phyloP scores from a whole-genome alignment of 208 protist genomes.

The Acanthamoeba divionensis region DNA sequence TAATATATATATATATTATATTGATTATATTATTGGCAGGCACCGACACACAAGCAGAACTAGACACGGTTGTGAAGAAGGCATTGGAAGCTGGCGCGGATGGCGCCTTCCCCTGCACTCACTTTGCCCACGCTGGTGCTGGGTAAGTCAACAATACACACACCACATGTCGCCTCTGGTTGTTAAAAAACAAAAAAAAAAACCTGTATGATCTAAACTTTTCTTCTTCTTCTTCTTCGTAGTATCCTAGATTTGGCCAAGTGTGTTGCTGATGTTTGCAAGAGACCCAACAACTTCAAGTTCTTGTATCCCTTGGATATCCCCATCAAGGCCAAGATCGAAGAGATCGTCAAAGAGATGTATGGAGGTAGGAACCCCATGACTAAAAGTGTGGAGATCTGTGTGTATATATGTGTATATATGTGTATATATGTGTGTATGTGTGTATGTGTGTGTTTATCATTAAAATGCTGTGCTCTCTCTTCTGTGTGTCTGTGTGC shows the following conservation, averaged over 20 bases:
- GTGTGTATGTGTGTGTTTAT: neutral
- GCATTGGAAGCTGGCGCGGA: conserved; percentile 85
- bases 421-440: too few relatives aligned
- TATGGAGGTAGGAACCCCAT: conserved; percentile 85
- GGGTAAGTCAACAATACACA: neutral
- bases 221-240: neutral
- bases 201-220: too few relatives aligned
- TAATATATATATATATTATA: neutral
- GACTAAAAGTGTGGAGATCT: too few relatives aligned
- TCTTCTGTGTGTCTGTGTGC: neutral
- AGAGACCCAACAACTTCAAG: conserved; percentile 84
- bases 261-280: conserved; percentile 83
- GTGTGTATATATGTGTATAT: too few relatives aligned
- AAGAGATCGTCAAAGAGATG: conserved; percentile 92
- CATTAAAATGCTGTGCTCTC: neutral
- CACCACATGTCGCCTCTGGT: too few relatives aligned
- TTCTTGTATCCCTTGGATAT: conserved; percentile 88
- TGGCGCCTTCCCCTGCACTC: conserved; percentile 87
- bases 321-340: conserved; percentile 94
- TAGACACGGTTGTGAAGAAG: conserved; percentile 83
- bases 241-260: conserved; percentile 87
- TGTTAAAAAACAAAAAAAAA: too few relatives aligned
- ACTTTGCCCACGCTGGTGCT: conserved; percentile 88
- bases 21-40: neutral
- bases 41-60: conserved; percentile 89